Percentiles rank a stretch among this genome's conserved stretches.
Conservation (phyloP, 257 asterid species). For the Solanum sitiens region DNA sequence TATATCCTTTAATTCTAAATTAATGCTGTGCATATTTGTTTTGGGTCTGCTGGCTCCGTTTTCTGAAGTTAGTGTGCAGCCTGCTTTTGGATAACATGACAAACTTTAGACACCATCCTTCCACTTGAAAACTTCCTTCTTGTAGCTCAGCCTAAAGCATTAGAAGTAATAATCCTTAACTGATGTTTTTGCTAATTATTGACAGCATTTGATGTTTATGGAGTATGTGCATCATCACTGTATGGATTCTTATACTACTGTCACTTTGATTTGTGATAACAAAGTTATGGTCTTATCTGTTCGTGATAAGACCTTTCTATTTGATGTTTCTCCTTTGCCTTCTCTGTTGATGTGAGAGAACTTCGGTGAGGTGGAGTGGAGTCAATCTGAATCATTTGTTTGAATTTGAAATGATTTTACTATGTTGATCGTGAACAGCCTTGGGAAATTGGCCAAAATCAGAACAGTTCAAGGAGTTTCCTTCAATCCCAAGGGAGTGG, state of each 20-base stretch:
- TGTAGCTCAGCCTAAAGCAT: not conserved
- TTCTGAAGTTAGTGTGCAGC: not conserved
- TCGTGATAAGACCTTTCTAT: not conserved
- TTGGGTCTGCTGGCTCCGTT: not conserved
- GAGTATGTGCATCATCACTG: not conserved
- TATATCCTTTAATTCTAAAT: not conserved
- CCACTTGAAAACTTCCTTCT: not conserved
- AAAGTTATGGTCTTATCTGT: not conserved
- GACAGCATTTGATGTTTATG: not conserved
- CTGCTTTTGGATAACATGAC: not conserved
- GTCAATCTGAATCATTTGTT: not conserved
- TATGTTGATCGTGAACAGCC: conserved; percentile 39
- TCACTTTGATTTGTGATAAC: not conserved
- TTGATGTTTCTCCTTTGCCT: not conserved
- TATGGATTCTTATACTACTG: not conserved
- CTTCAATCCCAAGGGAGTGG: conserved; percentile 29
- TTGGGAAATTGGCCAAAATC: conserved; percentile 63
- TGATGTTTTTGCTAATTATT: not conserved
- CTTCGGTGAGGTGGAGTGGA: not conserved
- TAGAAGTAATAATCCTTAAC: not conserved
- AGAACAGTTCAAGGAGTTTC: conserved; percentile 28
- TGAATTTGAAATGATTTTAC: not conserved
- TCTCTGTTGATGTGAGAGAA: not conserved
- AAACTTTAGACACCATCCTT: not conserved
- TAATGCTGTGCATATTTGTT: not conserved